Conservation (phyloP, 768 basidiomycete genomes). For the Suillus ampliporus region DNA sequence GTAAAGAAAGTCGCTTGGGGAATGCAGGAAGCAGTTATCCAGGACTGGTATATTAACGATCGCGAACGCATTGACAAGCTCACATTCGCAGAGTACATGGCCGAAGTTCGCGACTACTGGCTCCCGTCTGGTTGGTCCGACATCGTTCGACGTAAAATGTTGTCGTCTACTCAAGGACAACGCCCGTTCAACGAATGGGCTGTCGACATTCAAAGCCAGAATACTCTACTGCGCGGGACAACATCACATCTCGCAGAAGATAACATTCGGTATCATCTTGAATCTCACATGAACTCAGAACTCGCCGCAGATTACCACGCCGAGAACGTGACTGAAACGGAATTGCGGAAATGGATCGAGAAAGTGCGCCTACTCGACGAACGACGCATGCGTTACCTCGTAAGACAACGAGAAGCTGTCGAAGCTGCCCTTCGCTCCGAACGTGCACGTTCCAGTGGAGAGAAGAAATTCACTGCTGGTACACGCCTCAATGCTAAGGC, state of each 20-base stretch:
- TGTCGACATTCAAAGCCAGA: constrained; percentile 14
- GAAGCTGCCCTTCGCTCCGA: neutral
- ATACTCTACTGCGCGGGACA: constrained; percentile 19
- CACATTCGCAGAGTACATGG: constrained; percentile 10
- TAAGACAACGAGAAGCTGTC: neutral
- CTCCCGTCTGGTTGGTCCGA: constrained; percentile 15
- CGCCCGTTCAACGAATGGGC: constrained; percentile 20
- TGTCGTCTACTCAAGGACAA: constrained; percentile 11
- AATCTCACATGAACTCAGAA: constrained; percentile 20
- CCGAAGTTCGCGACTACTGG: constrained; percentile 4
- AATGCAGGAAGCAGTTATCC: constrained; percentile 11
- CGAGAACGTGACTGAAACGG: neutral
- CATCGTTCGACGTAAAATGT: neutral
- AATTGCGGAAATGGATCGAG: constrained; percentile 8
- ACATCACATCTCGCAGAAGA: constrained; percentile 16
- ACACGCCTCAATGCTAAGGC: too few species aligned
- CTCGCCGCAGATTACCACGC: constrained; percentile 14
- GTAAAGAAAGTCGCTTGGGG: constrained; percentile 3
- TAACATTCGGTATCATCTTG: constrained; percentile 18
- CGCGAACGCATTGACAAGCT: neutral
- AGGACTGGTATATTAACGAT: constrained; percentile 14
- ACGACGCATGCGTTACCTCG: neutral
- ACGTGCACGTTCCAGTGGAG: neutral
- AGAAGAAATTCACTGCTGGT: too few species aligned
- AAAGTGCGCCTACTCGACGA: constrained; percentile 7